A percentile compares a stretch with the other conserved stretches of the same genome.
Evolutionary conservation across 1,284 basidiomycete species (phyloP).

Genomic region (Laetiporus sulphureus): DNA sequence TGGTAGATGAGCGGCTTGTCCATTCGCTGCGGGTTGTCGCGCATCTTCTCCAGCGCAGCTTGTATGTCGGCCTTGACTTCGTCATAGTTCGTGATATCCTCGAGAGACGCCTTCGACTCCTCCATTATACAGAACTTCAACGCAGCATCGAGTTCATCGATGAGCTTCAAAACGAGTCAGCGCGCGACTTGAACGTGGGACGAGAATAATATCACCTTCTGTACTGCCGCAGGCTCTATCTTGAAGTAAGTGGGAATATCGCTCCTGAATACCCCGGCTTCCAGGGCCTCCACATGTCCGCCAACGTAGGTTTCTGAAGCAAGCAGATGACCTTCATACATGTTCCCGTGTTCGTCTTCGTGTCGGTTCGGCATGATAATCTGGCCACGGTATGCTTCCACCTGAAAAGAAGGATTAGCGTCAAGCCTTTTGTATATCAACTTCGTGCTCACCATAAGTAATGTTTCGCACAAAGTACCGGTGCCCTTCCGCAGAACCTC

Average conservation of each 20-base stretch:
- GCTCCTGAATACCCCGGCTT: slow-evolving; percentile 96
- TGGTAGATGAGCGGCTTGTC: slow-evolving; percentile 98
- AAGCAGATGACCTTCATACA: slow-evolving; percentile 93
- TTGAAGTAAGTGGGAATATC: slow-evolving; percentile 97
- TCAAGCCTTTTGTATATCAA: no score
- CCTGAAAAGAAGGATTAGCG: slow-evolving; percentile 49
- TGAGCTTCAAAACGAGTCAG: slow-evolving; percentile 51
- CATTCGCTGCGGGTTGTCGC: slow-evolving; percentile 83
- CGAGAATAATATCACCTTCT: slow-evolving; percentile 55
- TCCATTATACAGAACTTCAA: slow-evolving; percentile 86
- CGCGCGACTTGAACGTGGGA: slow-evolving; percentile 4
- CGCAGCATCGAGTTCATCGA: slow-evolving; percentile 91
- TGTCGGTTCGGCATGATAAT: slow-evolving; percentile 99
- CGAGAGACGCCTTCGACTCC: slow-evolving; percentile 79
- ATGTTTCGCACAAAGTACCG: slow-evolving; percentile 95
- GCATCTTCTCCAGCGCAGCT: slow-evolving; percentile 79
- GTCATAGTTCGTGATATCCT: slow-evolving; percentile 92
- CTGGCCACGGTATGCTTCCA: slow-evolving; percentile 87
- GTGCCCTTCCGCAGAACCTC: slow-evolving; percentile 95
- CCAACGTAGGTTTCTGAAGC: slow-evolving; percentile 99
- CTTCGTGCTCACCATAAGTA: slow-evolving; percentile 87
- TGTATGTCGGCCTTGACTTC: slow-evolving; percentile 84
- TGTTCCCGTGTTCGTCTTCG: slow-evolving; percentile 88
- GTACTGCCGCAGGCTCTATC: slow-evolving; percentile 82
- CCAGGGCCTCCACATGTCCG: slow-evolving; percentile 97